Conservation (phyloP, 2,329 filamentous ascomycete species). For the Penicillium paneum region DNA sequence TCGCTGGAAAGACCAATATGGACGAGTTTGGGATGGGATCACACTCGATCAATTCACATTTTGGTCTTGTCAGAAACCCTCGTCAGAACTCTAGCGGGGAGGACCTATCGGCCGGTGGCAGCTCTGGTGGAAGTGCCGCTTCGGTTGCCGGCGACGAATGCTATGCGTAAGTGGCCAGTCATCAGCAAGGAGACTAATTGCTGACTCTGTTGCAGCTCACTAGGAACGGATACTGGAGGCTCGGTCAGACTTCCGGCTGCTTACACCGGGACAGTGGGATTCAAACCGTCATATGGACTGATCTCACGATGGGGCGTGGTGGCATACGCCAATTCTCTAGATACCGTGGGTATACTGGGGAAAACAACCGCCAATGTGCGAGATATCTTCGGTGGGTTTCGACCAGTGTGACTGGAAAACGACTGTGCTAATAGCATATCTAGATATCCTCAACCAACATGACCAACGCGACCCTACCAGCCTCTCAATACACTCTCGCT, state of each 20-base stretch:
- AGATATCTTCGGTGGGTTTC: conserved; percentile 48
- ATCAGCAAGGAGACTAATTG: not conserved
- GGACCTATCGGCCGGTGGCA: conserved; percentile 71
- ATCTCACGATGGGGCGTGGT: conserved; percentile 82
- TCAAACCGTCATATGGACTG: conserved; percentile 89
- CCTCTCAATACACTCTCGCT: conserved; percentile 56
- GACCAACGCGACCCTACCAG: conserved; percentile 75
- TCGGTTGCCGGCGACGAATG: conserved; percentile 67
- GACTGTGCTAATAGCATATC: conserved; percentile 10
- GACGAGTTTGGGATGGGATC: conserved; percentile 97
- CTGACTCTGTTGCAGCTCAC: conserved; percentile 51
- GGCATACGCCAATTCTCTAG: conserved; percentile 87
- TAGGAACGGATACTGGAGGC: conserved; percentile 92
- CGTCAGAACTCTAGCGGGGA: conserved; percentile 38
- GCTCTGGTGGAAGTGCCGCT: conserved; percentile 89
- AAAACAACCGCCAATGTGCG: conserved; percentile 52
- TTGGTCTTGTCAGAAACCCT: conserved; percentile 61
- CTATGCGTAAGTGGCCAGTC: conserved; percentile 48
- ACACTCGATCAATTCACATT: conserved; percentile 66
- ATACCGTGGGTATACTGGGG: conserved; percentile 79
- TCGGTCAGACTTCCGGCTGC: conserved; percentile 84
- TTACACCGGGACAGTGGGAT: conserved; percentile 78
- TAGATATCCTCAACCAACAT: conserved; percentile 54
- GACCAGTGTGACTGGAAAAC: not conserved
- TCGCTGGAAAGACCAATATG: conserved; percentile 83